Evolutionary conservation across 108 stramenopile species (phyloP), one percentile per base, ranked within the genome.

Genomic region (Mayamaea pseudoterrestris): DNA sequence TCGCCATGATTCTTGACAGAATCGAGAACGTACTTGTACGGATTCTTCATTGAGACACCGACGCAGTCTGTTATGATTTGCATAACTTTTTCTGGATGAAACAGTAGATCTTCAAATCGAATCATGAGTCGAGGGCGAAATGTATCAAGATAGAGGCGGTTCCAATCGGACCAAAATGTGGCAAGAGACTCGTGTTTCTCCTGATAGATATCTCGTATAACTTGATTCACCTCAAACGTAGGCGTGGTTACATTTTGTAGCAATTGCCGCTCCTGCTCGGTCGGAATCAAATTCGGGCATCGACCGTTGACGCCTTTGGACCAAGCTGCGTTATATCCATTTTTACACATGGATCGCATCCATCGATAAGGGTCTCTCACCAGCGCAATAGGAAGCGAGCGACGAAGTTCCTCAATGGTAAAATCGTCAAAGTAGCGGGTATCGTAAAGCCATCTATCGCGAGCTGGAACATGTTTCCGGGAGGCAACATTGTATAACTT

Each of bases 41-140:
- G 71, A 76, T 66, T 36, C n/a, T 64, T 70, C 14, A 73, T 63
- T 7, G 65, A 60, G 0, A 69, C 82, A 21, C 83, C 83, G 3
- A 64, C 73, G 55, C 85, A 92, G 17, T 70, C 58, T 43, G 85
- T 86, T 8, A 83, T 48, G 8, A 45, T 18, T 46, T 66, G 41
- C 7, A 79, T 55, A 7, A 73, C 53, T 32, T 78, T 66, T 29
- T 71, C 65, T 17, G 68, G 65, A 41, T 81, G 72, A 48, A 80
- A 93, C 30, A 81, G 55, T 37, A 88, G 61, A 58, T 88, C 86
- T 60, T 88, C 85, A 60, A 80, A 88, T 20, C 90, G 76, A 0
- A 88, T 68, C 50, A 88, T 83, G 22, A 85, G 16, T n/a, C 76
- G 48, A 1, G 92, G 92, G 55, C 75, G 84, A 13, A 64, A 65